Evolutionary conservation across 225 moss, liverwort and hornwort species (phyloP), one percentile per base, ranked within the genome.

Genomic region (Physcomitrium patens): DNA sequence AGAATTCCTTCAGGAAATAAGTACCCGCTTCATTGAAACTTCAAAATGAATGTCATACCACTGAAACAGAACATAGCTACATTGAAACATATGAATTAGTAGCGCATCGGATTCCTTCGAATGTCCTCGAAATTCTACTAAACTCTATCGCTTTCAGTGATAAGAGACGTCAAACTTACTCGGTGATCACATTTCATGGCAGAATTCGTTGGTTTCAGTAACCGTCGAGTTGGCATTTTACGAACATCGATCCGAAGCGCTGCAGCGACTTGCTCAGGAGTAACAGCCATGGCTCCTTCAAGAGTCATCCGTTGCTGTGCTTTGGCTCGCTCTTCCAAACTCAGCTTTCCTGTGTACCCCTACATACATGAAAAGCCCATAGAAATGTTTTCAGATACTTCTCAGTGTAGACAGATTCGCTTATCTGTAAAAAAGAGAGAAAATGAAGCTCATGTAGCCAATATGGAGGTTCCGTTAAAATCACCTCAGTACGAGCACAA

Each of bases 401-500:
- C n/a, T 77, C 65, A 60, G 58, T 49, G 54, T 6, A 55, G 19
- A 55, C 54, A 55, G 5, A 19, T 55, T 55, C 31, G 19, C 48
- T 49, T 0, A 3, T 8, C 54, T 7, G 17, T 20, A 17, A 24
- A 18, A 42, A 47, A 69, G 27, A 49, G 61, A 37, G 23, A 27
- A 19, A 51, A 24, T 46, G 44, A 44, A 75, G 50, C 52, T 67
- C 57, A 24, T 59, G 10, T 65, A 20, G 54, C 14, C 13, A 65
- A 53, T 53, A 77, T 69, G 13, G 42, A 46, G 46, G 51, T 24
- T 16, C 22, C 18, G 67, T 71, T 23, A 51, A 63, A 51, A 63
- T 86, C 78, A 86, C 96, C 91, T 96, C 94, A 27, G 89, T 92
- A 41, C 96, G 96, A 66, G 96, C 94, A 78, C 86, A 96, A 75